Evolutionary conservation across 2,329 filamentous ascomycete species (phyloP).

Genomic region (Ophiostoma sp.): DNA sequence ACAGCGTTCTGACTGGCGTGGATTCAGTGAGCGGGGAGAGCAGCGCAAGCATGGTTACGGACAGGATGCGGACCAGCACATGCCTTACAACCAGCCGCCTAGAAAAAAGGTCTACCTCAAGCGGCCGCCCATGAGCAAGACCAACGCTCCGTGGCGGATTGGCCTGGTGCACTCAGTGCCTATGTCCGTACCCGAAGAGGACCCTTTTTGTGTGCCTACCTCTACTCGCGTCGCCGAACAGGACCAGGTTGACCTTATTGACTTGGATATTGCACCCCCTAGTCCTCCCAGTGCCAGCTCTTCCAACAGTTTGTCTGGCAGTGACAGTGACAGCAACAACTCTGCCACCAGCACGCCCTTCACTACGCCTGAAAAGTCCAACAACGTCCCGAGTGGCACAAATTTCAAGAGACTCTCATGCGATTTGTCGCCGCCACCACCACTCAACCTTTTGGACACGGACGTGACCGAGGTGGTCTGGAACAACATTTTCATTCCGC

Average conservation of each 20-base stretch:
- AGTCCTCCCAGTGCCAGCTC: background rate
- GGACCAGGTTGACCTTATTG: background rate
- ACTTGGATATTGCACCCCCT: background rate
- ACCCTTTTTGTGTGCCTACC: background rate
- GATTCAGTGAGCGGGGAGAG: background rate
- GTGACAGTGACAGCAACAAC: background rate
- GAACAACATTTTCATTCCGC: slow-evolving; percentile 16
- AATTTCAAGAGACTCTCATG: background rate
- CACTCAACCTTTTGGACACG: slow-evolving; percentile 12
- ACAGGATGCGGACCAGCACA: background rate
- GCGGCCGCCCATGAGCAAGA: slow-evolving; percentile 6
- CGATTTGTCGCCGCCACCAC: background rate
- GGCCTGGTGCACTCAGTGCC: background rate
- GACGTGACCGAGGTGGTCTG: slow-evolving; percentile 20
- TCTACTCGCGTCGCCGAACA: background rate
- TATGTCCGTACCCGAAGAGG: background rate
- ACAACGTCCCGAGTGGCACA: background rate
- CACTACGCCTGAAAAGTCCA: background rate
- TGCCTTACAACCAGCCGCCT: background rate
- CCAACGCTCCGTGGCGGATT: background rate
- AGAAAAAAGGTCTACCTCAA: background rate
- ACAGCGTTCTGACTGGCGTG: background rate
- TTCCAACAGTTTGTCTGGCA: background rate
- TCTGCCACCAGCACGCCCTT: background rate
- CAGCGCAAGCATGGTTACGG: background rate